Evolutionary conservation across 78 protist species (phyloP).

Genomic region (Tieghemostelium lacteum): DNA sequence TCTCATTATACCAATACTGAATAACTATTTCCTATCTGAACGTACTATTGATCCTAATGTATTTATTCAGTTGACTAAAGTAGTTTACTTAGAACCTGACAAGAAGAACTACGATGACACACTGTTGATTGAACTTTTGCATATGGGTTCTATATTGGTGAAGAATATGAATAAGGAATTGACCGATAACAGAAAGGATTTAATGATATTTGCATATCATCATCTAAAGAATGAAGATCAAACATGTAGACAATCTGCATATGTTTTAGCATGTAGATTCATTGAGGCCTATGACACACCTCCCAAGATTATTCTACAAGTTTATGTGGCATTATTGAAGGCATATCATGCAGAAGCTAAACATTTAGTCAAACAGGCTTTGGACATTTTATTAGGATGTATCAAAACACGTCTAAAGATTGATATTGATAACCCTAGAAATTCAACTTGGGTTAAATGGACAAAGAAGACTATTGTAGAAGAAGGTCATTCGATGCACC

Average conservation of each 20-base stretch:
- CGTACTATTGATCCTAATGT: slow-evolving; percentile 6
- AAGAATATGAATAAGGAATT: slow-evolving; percentile 53
- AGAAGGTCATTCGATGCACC: slow-evolving; percentile 91
- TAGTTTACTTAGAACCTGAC: slow-evolving; percentile 26
- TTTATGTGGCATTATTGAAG: slow-evolving; percentile 89
- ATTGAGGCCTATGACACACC: slow-evolving; percentile 95
- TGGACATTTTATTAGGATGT: slow-evolving; percentile 90
- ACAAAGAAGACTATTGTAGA: slow-evolving; percentile 94
- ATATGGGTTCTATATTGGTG: slow-evolving; percentile 90
- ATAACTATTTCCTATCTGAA: slow-evolving; percentile 4
- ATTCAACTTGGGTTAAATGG: slow-evolving; percentile 88
- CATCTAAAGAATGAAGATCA: slow-evolving; percentile 92
- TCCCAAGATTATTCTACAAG: slow-evolving; percentile 90
- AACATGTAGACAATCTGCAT: slow-evolving; percentile 90
- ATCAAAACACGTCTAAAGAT: slow-evolving; percentile 28
- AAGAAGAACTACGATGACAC: slow-evolving; percentile 17
- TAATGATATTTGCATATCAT: slow-evolving; percentile 91
- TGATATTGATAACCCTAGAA: no score
- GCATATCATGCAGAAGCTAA: slow-evolving; percentile 93
- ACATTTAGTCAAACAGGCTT: slow-evolving; percentile 86
- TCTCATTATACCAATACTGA: slow-evolving; percentile 84
- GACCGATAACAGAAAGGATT: slow-evolving; percentile 84
- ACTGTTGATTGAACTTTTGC: slow-evolving; percentile 77
- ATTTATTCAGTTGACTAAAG: slow-evolving; percentile 20
- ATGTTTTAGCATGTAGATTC: slow-evolving; percentile 92